Conservation (phyloP, 805 yeast genomes). For the Kodamaea leandrae region DNA sequence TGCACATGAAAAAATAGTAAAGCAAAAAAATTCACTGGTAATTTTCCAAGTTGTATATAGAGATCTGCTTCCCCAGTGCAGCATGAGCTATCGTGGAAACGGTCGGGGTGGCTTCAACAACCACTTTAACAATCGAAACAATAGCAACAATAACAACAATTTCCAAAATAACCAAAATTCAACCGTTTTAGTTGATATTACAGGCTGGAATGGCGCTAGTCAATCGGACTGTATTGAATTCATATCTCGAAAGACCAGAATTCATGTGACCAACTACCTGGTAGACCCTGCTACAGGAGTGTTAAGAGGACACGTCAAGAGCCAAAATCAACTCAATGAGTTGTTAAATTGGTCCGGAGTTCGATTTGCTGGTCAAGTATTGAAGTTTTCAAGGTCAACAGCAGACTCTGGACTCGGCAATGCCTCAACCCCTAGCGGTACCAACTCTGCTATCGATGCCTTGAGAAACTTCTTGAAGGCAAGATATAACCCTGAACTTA, state of each 20-base stretch:
- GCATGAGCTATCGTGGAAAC: conserved; percentile 41
- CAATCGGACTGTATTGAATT: conserved; percentile 63
- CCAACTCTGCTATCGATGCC: conserved; percentile 54
- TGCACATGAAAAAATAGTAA: conserved; percentile 2
- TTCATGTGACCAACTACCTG: conserved; percentile 50
- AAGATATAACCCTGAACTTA: conserved; percentile 63
- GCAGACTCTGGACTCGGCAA: conserved; percentile 17
- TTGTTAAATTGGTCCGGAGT: conserved; percentile 69
- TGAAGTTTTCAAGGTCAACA: conserved; percentile 48
- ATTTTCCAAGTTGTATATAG: conserved; percentile 1
- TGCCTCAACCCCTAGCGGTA: conserved; percentile 6
- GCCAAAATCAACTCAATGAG: conserved; percentile 54
- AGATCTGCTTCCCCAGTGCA: neutral
- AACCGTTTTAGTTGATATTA: conserved; percentile 53
- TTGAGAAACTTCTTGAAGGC: conserved; percentile 58
- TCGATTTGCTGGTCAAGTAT: conserved; percentile 70
- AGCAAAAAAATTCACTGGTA: conserved; percentile 1
- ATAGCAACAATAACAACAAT: conserved; percentile 17
- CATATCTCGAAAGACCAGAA: conserved; percentile 62
- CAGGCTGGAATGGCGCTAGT: conserved; percentile 80
- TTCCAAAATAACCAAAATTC: conserved; percentile 2
- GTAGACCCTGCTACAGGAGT: conserved; percentile 50
- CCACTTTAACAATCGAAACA: conserved; percentile 13
- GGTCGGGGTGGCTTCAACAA: conserved; percentile 21
- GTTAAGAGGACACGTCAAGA: conserved; percentile 57